A percentile compares a stretch with the other conserved stretches of the same genome.
Conservation (phyloP, 345 rosid genomes). For the Combretum micranthum region DNA sequence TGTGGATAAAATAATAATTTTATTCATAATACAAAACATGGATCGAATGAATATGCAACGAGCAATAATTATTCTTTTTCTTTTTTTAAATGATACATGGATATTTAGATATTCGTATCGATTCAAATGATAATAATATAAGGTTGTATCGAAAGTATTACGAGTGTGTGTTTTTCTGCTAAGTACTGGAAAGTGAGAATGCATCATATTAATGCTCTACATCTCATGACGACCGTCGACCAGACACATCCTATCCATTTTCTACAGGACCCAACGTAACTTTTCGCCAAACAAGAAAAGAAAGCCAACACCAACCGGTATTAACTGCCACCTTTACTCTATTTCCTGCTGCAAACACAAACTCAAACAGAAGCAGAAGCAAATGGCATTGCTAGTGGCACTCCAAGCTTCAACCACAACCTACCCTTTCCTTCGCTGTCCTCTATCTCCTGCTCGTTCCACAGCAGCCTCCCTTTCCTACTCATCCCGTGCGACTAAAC, state of each 20-base stretch:
- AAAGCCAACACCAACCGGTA: not conserved
- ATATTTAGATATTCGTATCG: no score
- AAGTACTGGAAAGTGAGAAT: no score
- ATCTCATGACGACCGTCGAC: conserved; percentile 22
- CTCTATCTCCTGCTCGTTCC: conserved; percentile 6
- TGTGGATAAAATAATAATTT: no score
- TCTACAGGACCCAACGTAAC: not conserved
- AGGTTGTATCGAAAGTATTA: no score
- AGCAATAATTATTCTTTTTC: no score
- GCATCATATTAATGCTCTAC: not conserved
- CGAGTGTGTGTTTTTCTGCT: no score
- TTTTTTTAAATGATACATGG: no score
- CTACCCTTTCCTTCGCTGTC: conserved; percentile 6
- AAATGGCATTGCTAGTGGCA: conserved; percentile 27
- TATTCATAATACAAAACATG: no score
- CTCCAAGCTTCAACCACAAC: conserved; percentile 18
- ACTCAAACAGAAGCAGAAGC: not conserved
- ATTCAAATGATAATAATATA: no score
- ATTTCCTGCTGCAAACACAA: not conserved
- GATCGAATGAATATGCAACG: no score
- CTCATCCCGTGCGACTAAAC: conserved; percentile 5
- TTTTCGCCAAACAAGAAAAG: not conserved
- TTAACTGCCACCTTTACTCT: not conserved
- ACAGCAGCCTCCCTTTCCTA: conserved; percentile 10
- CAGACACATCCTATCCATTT: conserved; percentile 30